Base-by-base conservation (phyloP, 2,329 filamentous ascomycete genomes). In the Ophiostoma sp. region DNA sequence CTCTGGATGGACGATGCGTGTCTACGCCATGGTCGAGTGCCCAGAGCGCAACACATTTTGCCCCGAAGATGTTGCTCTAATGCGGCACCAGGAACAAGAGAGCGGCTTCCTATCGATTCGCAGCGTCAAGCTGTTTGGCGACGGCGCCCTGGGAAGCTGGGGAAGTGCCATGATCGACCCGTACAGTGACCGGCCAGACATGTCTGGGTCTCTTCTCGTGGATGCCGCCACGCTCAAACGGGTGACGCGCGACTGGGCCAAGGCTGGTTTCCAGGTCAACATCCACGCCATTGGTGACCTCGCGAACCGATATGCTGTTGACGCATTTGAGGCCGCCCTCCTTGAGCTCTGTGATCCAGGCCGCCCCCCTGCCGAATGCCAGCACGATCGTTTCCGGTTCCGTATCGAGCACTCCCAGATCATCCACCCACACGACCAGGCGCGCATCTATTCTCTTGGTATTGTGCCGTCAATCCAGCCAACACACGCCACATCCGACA, bases 381-480 rank as follows among this genome's bases (percentile, higher is more conserved):
- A 65, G 62, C 62, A 65, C n/a, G 72, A 67, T 52, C 69, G 67
- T 20, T 67, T 68, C 71, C 85, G 89, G 44, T 87, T 90, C 79
- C 86, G 89, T 73, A 87, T 92, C 75, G 89, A 91, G 76, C 89
- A 92, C 79, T 79, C 88, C 0, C 89, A 91, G 74, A 90, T 91
- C 74, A 87, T 91, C 71, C 86, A 90, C 75, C 86, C 87, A 4
- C 80, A 82, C 71, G 89, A 91, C 77, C 89, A 90, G 76, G 78
- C 74, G 1, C 83, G 88, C 39, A 86, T 91, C 75, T 80, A 80
- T 68, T 79, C 81, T 4, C 77, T 90, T 4, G 86, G 86, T 7
- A 86, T 91, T 74, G 83, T 91, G 68, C 88, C 89, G 0, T 90
- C 87, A 2, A 87, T 92, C 69, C 89, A 91, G 75, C 89, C 89